Evolutionary conservation across 192 early-diverging fungal species (phyloP).

Genomic region (Coemansia sp.): DNA sequence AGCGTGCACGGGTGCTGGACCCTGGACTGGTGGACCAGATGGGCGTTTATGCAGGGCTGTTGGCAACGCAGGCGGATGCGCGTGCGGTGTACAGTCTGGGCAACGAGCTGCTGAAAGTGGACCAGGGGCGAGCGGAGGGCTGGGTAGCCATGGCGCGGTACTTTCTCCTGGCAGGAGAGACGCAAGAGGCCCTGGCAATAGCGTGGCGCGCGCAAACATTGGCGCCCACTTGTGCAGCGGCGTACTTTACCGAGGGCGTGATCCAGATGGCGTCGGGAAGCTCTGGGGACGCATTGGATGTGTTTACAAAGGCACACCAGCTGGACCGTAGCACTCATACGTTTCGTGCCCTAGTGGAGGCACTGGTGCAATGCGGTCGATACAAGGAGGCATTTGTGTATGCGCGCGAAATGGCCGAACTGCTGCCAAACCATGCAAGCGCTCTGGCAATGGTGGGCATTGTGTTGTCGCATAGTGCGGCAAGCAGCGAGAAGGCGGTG

Average conservation of each 20-base stretch:
- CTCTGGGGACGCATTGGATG: conserved; percentile 28
- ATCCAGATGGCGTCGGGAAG: conserved; percentile 34
- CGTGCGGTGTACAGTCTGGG: conserved; percentile 34
- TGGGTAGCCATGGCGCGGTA: conserved; percentile 54
- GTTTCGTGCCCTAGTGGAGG: conserved; percentile 22
- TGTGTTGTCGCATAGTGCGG: conserved; percentile 47
- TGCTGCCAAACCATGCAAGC: conserved; percentile 30
- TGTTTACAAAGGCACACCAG: conserved; percentile 30
- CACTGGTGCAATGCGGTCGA: conserved; percentile 22
- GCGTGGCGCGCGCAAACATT: conserved; percentile 51
- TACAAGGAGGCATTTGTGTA: conserved; percentile 47
- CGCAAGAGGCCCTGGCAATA: conserved; percentile 46
- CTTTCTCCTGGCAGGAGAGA: conserved; percentile 22
- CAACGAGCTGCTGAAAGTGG: conserved; percentile 30
- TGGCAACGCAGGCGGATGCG: conserved; percentile 11
- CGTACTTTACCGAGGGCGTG: conserved; percentile 32
- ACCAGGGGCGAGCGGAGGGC: conserved; percentile 36
- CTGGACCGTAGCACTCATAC: conserved; percentile 20
- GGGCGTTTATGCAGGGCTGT: conserved; percentile 34
- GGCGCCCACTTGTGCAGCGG: conserved; percentile 24
- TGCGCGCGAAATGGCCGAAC: conserved; percentile 43
- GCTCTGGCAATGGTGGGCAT: conserved; percentile 40
- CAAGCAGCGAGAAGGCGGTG: conserved; percentile 36
- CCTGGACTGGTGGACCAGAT: conserved; percentile 27
- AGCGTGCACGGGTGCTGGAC: conserved; percentile 25